Conservation (phyloP, 2,329 filamentous ascomycete species). For the Bipolaris sorokiniana region DNA sequence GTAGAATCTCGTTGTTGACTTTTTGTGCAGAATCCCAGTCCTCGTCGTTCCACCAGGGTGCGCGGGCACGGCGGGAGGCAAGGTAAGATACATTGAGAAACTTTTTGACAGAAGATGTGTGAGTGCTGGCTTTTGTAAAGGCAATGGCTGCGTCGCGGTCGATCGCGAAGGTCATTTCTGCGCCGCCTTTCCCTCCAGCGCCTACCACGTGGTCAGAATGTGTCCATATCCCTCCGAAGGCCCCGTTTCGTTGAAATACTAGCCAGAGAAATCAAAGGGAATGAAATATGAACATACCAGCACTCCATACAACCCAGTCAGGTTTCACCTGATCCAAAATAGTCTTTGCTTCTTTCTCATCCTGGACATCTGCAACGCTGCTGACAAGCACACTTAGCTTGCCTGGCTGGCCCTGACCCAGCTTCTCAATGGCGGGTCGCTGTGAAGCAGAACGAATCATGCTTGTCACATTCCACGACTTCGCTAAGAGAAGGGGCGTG, state of each 20-base stretch:
- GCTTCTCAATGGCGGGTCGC: constrained; percentile 65
- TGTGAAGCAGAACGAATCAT: constrained; percentile 78
- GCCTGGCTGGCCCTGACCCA: constrained; percentile 65
- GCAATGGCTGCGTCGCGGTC: constrained; percentile 62
- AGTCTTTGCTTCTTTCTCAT: constrained; percentile 64
- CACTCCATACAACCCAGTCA: constrained; percentile 73
- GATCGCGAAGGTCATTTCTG: constrained; percentile 57
- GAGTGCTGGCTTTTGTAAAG: constrained; percentile 58
- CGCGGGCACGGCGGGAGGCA: constrained; percentile 55
- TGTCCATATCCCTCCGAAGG: neutral
- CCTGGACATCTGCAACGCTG: constrained; percentile 74
- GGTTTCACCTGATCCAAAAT: constrained; percentile 67
- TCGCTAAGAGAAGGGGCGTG: constrained; percentile 75
- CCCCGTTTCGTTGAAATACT: neutral
- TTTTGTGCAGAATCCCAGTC: constrained; percentile 55
- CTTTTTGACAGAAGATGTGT: constrained; percentile 56
- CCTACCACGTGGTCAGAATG: constrained; percentile 45
- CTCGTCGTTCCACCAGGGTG: constrained; percentile 59
- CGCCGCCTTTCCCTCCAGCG: constrained; percentile 62
- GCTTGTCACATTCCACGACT: constrained; percentile 78
- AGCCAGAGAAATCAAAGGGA: neutral
- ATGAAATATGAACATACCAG: constrained; percentile 56
- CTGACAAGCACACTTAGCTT: constrained; percentile 72
- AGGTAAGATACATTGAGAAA: constrained; percentile 63
- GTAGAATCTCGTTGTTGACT: constrained; percentile 57